Evolutionary conservation across 192 early-diverging fungal species (phyloP).

Genomic region (Coemansia sp.): DNA sequence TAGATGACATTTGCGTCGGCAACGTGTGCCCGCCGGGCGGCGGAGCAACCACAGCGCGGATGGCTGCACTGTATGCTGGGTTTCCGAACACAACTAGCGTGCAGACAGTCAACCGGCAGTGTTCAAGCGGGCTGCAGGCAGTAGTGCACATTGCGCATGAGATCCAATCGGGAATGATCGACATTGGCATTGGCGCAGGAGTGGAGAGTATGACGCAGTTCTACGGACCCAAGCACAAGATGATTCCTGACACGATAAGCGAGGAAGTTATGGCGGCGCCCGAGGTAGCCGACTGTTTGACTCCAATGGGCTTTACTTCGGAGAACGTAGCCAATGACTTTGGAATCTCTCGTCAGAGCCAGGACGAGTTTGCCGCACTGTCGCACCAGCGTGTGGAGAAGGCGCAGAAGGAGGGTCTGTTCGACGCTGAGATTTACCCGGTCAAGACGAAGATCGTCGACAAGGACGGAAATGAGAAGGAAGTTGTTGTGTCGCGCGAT

Average conservation of each 20-base stretch:
- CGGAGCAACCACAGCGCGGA: slow-evolving; percentile 85
- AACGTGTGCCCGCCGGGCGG: slow-evolving; percentile 87
- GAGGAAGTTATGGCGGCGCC: slow-evolving; percentile 72
- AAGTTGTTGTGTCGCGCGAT: slow-evolving; percentile 76
- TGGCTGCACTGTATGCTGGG: slow-evolving; percentile 88
- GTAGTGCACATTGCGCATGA: slow-evolving; percentile 82
- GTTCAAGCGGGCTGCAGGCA: slow-evolving; percentile 90
- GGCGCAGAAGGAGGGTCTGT: slow-evolving; percentile 89
- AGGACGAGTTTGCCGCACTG: slow-evolving; percentile 86
- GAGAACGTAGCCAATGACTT: slow-evolving; percentile 95
- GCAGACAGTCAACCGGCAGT: slow-evolving; percentile 90
- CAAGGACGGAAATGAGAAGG: slow-evolving; percentile 74
- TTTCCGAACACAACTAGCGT: slow-evolving; percentile 82
- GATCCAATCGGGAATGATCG: slow-evolving; percentile 86
- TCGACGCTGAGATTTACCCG: slow-evolving; percentile 89
- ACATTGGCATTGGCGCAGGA: slow-evolving; percentile 91
- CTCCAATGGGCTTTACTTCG: slow-evolving; percentile 92
- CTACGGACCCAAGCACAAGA: slow-evolving; percentile 69
- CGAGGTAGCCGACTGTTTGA: slow-evolving; percentile 78
- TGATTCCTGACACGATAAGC: slow-evolving; percentile 70
- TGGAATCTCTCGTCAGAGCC: slow-evolving; percentile 78
- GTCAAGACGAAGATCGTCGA: slow-evolving; percentile 72
- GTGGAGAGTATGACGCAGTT: slow-evolving; percentile 92
- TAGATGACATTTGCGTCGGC: slow-evolving; percentile 95
- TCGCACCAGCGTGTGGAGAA: slow-evolving; percentile 81